phyloP scores from a whole-genome alignment of 2,329 filamentous ascomycete species.

The Neospermospora avenae region DNA sequence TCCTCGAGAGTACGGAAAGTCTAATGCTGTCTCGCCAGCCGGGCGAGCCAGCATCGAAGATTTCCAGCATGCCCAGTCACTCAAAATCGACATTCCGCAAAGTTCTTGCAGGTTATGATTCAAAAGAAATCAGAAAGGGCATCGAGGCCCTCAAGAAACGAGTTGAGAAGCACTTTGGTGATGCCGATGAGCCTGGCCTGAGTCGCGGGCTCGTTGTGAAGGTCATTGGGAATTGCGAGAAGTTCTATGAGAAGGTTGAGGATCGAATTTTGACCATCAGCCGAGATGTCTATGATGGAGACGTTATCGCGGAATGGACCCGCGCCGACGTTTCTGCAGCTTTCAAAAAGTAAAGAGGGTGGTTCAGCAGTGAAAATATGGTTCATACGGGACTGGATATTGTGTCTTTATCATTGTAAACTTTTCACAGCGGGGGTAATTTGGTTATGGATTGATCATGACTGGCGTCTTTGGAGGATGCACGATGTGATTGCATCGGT shows the following conservation, averaged over 20 bases:
- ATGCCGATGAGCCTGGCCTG: constrained; percentile 68
- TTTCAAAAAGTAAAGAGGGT: constrained; percentile 40
- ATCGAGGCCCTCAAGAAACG: constrained; percentile 85
- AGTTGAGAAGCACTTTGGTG: constrained; percentile 96
- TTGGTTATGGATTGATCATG: constrained; percentile 2
- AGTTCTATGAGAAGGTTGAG: constrained; percentile 60
- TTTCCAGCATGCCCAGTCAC: constrained; percentile 80
- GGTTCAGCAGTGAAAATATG: neutral
- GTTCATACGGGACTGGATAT: constrained; percentile 4
- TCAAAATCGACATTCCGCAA: constrained; percentile 83
- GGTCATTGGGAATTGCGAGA: constrained; percentile 59
- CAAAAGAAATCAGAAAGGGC: constrained; percentile 83
- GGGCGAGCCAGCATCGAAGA: constrained; percentile 57
- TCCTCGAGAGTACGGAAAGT: constrained; percentile 83
- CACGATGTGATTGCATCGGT: constrained; percentile 4
- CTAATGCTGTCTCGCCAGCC: constrained; percentile 55
- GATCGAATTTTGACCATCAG: constrained; percentile 57
- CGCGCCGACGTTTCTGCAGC: constrained; percentile 58
- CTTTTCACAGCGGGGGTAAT: neutral
- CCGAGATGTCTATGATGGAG: constrained; percentile 61
- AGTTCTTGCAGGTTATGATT: constrained; percentile 74
- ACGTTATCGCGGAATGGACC: constrained; percentile 65
- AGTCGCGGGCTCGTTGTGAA: constrained; percentile 51
- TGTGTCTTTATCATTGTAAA: neutral
- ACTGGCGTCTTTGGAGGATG: constrained; percentile 4